Conservation (phyloP, 306 rosid genomes). For the Fragaria nilgerrensis region DNA sequence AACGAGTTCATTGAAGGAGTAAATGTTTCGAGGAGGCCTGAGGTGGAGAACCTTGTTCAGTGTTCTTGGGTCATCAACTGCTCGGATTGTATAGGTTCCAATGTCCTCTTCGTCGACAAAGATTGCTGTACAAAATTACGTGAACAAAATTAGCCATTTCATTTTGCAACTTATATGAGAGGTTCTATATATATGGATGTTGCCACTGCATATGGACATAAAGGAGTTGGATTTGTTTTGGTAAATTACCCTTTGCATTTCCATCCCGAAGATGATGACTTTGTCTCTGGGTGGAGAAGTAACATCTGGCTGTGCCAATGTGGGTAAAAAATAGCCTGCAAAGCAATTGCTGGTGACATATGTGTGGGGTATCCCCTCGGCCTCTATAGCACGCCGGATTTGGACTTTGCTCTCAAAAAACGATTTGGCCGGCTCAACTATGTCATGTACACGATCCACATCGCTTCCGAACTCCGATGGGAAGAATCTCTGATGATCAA, state of each 20-base stretch:
- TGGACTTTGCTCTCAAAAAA: constrained; percentile 44
- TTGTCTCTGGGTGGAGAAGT: constrained; percentile 71
- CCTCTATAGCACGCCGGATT: constrained; percentile 63
- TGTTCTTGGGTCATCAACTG: constrained; percentile 85
- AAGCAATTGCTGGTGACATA: constrained; percentile 58
- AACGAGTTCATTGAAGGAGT: constrained; percentile 69
- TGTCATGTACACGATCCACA: constrained; percentile 57
- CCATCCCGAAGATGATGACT: constrained; percentile 70
- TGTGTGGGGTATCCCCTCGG: constrained; percentile 69
- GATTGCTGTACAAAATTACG: constrained; percentile 36
- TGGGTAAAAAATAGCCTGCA: constrained; percentile 70
- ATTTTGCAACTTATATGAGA: not conserved
- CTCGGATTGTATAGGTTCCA: constrained; percentile 69
- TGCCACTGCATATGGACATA: too few relatives aligned
- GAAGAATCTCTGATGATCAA: constrained; percentile 58
- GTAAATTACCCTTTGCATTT: constrained; percentile 51
- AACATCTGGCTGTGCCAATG: constrained; percentile 59
- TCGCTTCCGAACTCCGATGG: constrained; percentile 88
- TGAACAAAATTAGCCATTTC: not conserved
- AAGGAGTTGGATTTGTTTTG: too few relatives aligned
- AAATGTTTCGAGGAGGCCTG: constrained; percentile 60
- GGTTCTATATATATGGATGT: too few relatives aligned
- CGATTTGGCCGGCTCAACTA: constrained; percentile 84
- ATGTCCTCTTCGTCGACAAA: constrained; percentile 82
- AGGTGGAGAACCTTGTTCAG: constrained; percentile 72